These are phyloP conservation scores for Saturnispora diversa DNA, from an alignment of 805 yeast genomes.

Conservation along the genomic window DNA sequence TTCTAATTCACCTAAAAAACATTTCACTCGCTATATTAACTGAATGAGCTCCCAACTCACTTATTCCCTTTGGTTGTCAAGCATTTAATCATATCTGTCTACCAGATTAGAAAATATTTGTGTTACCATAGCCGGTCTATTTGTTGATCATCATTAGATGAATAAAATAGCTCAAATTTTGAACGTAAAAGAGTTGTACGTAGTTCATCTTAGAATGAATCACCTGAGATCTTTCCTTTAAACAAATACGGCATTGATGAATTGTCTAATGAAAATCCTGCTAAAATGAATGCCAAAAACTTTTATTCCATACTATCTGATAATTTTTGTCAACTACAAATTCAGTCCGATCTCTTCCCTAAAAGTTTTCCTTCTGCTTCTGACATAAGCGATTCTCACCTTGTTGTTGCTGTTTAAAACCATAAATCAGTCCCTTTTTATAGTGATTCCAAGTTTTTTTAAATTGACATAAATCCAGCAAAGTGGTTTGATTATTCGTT, in stretches of 20 bases:
- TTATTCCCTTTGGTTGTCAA: conserved; percentile 2
- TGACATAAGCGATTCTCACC: no score
- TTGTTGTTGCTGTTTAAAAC: no score
- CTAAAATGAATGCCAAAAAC: background rate
- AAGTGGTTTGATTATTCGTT: no score
- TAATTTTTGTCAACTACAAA: no score
- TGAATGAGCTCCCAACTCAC: no score
- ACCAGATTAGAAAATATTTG: background rate
- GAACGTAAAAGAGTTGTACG: background rate
- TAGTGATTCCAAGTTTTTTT: no score
- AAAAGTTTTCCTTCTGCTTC: no score
- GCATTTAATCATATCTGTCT: background rate
- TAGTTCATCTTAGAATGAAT: background rate
- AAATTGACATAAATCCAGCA: no score
- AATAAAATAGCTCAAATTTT: background rate
- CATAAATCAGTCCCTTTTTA: no score
- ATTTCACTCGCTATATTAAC: background rate
- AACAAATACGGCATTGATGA: background rate
- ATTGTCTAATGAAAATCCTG: background rate
- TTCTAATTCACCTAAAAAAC: background rate
- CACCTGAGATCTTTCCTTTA: background rate
- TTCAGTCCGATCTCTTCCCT: no score
- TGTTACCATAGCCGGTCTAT: background rate
- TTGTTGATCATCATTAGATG: background rate
- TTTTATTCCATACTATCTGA: no score